Evolutionary conservation across 176 grass and related monocot genomes (phyloP).

Genomic region (Oryza nivara): DNA sequence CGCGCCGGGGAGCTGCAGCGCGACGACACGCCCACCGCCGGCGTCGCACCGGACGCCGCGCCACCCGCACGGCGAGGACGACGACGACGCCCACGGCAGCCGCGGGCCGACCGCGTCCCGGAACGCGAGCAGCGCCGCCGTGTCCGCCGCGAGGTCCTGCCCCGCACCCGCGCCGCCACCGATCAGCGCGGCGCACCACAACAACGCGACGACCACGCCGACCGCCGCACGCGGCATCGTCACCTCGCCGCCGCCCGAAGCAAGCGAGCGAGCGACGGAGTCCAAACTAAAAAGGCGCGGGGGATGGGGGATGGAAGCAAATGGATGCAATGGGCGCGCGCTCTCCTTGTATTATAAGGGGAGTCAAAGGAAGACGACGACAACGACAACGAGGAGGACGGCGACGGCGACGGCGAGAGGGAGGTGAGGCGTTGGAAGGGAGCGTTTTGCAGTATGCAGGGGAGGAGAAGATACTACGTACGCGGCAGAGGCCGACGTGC

Average conservation of each 20-base stretch:
- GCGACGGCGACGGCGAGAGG: neutral
- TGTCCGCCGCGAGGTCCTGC: conserved; percentile 56
- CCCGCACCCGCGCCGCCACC: neutral
- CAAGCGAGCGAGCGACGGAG: too few relatives aligned
- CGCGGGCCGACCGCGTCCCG: conserved; percentile 43
- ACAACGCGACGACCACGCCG: neutral
- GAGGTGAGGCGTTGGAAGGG: neutral
- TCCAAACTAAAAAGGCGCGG: neutral
- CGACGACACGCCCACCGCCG: conserved; percentile 41
- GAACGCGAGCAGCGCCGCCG: conserved; percentile 67
- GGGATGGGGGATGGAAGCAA: too few relatives aligned
- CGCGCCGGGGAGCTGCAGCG: conserved; percentile 51
- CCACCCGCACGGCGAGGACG: conserved; percentile 63
- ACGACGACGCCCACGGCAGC: conserved; percentile 48
- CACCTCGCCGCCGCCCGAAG: too few relatives aligned
- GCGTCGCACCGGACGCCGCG: conserved; percentile 60
- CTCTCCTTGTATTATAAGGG: neutral
- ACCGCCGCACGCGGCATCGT: neutral
- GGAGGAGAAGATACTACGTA: neutral
- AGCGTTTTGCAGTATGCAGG: conserved; percentile 24
- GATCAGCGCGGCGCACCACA: conserved; percentile 3
- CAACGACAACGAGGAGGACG: neutral
- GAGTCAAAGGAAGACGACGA: neutral
- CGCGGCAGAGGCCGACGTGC: too few relatives aligned
- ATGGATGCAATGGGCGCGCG: neutral